A percentile compares a stretch with the other conserved stretches of the same genome.
Conservation (phyloP, 306 rosid species). For the Abrus precatorius region DNA sequence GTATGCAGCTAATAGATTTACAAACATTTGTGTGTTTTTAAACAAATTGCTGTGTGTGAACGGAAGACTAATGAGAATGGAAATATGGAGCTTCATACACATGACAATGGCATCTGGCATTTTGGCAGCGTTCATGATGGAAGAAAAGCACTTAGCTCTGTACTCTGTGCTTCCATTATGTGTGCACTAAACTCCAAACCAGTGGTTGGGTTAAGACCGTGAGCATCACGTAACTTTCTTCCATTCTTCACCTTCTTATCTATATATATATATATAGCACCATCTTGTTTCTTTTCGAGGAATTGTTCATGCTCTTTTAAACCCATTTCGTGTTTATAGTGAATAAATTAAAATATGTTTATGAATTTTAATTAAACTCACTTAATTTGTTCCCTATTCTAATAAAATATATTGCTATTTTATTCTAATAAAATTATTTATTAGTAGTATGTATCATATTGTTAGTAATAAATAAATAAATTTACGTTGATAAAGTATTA, state of each 20-base stretch:
- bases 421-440: too few relatives aligned
- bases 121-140: slow-evolving; percentile 26
- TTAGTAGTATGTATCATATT: too few relatives aligned
- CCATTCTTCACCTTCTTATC: slow-evolving; percentile 14
- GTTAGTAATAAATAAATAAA: too few relatives aligned
- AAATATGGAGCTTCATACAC: not conserved
- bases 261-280: too few relatives aligned
- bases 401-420: not conserved
- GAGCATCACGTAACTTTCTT: not conserved
- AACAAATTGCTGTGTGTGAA: not conserved
- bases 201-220: slow-evolving; percentile 43
- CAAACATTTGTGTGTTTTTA: too few relatives aligned
- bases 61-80: not conserved
- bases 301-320: too few relatives aligned
- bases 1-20: too few relatives aligned
- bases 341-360: not conserved
- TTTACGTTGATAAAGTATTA: too few relatives aligned
- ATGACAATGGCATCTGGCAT: not conserved
- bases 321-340: too few relatives aligned
- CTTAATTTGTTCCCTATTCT: not conserved
- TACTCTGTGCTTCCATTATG: not conserved
- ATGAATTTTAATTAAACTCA: too few relatives aligned
- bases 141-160: not conserved
- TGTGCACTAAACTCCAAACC: slow-evolving; percentile 34
- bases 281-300: too few relatives aligned